Conservation (phyloP, 192 early-diverging fungal genomes). For the Gamsiella multidivaricata region DNA sequence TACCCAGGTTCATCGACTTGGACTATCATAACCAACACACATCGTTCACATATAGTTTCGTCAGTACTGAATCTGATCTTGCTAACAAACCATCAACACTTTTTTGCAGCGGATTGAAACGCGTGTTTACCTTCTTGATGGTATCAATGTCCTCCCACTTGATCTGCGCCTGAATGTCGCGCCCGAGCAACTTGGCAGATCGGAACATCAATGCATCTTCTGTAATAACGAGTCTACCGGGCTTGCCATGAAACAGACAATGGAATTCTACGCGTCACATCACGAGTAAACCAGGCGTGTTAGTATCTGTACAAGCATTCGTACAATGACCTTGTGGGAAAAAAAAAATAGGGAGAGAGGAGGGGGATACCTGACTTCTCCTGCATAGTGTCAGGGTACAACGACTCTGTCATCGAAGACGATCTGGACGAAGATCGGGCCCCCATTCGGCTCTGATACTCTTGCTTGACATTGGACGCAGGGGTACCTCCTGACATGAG, state of each 20-base stretch:
- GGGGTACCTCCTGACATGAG: slow-evolving; percentile 10
- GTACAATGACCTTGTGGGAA: too few relatives aligned
- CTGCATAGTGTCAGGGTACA: not conserved
- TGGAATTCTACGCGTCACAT: slow-evolving; percentile 29
- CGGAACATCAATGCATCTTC: slow-evolving; percentile 46
- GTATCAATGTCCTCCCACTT: slow-evolving; percentile 36
- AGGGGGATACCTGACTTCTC: not conserved
- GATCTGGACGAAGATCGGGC: slow-evolving; percentile 10
- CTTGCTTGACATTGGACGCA: slow-evolving; percentile 36
- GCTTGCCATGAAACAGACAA: slow-evolving; percentile 47
- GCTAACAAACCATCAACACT: too few relatives aligned
- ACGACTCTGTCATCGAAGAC: not conserved
- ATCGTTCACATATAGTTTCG: too few relatives aligned
- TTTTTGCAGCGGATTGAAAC: too few relatives aligned
- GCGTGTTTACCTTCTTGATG: slow-evolving; percentile 49
- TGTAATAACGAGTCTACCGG: slow-evolving; percentile 45
- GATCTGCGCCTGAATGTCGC: slow-evolving; percentile 24
- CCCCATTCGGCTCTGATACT: slow-evolving; percentile 32
- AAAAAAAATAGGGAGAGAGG: not conserved
- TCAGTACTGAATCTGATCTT: too few relatives aligned
- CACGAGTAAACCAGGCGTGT: not conserved
- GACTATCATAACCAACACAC: slow-evolving; percentile 12
- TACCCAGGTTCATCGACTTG: slow-evolving; percentile 41
- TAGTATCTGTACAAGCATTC: too few relatives aligned
- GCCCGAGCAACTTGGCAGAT: slow-evolving; percentile 34